Percentiles rank a stretch among this genome's conserved stretches.
These are phyloP conservation scores for Cicer bijugum DNA, from an alignment of 306 rosid species.

Conservation along the genomic window DNA sequence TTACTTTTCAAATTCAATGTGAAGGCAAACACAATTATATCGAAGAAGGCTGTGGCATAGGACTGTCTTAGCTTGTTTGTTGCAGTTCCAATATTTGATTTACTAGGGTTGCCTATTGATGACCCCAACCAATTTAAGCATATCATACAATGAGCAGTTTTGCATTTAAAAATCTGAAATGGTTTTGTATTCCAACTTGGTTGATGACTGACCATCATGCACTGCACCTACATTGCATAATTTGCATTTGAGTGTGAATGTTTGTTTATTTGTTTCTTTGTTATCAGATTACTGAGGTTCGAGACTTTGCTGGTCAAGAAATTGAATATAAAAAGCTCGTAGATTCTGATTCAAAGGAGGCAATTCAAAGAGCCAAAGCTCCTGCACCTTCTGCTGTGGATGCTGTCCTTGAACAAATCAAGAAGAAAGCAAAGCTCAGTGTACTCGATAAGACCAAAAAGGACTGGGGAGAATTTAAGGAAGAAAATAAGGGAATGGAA, in stretches of 20 bases:
- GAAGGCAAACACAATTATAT: slow-evolving; percentile 4
- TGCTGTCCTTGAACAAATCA: slow-evolving; percentile 83
- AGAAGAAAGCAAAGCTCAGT: slow-evolving; percentile 94
- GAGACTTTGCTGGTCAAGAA: slow-evolving; percentile 96
- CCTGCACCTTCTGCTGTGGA: slow-evolving; percentile 85
- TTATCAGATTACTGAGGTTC: slow-evolving; percentile 81
- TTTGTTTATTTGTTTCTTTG: slow-evolving; percentile 36
- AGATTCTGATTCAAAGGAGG: slow-evolving; percentile 91
- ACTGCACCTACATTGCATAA: slow-evolving; percentile 4
- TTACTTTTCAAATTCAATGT: slow-evolving; percentile 24
- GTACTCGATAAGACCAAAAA: slow-evolving; percentile 92
- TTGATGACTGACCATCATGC: slow-evolving; percentile 17
- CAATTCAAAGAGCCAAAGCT: slow-evolving; percentile 68
- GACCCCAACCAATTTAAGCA: slow-evolving; percentile 12
- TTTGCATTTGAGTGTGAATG: slow-evolving; percentile 23
- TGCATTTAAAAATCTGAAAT: slow-evolving; percentile 18
- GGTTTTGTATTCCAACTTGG: neutral
- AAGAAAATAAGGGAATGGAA: slow-evolving; percentile 78
- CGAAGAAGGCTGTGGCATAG: neutral
- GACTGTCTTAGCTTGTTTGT: slow-evolving; percentile 15
- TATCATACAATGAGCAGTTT: neutral
- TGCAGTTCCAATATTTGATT: slow-evolving; percentile 19
- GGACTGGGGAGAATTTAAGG: slow-evolving; percentile 99
- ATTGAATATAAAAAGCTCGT: slow-evolving; percentile 80
- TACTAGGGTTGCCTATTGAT: slow-evolving; percentile 30